phyloP scores from a whole-genome alignment of 1,139 yeast genomes.

The Blastobotrys aristatus region DNA sequence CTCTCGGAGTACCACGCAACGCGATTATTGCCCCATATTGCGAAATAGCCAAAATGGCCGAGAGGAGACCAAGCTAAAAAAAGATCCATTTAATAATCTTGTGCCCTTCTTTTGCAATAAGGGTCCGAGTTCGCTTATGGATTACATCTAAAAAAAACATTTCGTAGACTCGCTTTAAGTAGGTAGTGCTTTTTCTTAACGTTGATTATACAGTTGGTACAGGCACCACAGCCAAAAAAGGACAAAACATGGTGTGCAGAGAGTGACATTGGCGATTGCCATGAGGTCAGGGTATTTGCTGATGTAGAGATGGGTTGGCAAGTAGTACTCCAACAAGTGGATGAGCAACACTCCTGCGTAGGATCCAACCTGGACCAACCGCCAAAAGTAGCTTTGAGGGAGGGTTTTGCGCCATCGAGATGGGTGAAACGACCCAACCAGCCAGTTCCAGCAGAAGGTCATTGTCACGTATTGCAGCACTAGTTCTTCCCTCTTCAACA shows the following conservation, averaged over 20 bases:
- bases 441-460: conserved; percentile 72
- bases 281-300: conserved; percentile 71
- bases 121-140: conserved; percentile 18
- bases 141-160: conserved; percentile 9
- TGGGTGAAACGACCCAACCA: conserved; percentile 41
- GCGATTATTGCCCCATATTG: conserved; percentile 24
- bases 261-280: conserved; percentile 67
- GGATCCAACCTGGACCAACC: conserved; percentile 49
- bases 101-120: conserved; percentile 1
- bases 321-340: conserved; percentile 50
- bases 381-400: conserved; percentile 53
- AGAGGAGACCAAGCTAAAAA: conserved; percentile 27
- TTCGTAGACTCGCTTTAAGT: too few relatives aligned
- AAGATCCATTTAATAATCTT: conserved; percentile 14
- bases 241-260: conserved; percentile 71
- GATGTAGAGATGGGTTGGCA: conserved; percentile 24
- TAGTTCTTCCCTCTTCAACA: conserved; percentile 71
- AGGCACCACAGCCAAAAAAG: conserved; percentile 72
- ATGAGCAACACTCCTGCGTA: conserved; percentile 51
- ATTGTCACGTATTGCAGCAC: conserved; percentile 64
- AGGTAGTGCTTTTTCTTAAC: neutral
- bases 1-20: conserved; percentile 33
- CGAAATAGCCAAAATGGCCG: conserved; percentile 33
- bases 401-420: conserved; percentile 24
- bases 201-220: conserved; percentile 13